These are phyloP conservation scores for Posidonia oceanica DNA, from an alignment of 116 monocot species.

Conservation along the genomic window DNA sequence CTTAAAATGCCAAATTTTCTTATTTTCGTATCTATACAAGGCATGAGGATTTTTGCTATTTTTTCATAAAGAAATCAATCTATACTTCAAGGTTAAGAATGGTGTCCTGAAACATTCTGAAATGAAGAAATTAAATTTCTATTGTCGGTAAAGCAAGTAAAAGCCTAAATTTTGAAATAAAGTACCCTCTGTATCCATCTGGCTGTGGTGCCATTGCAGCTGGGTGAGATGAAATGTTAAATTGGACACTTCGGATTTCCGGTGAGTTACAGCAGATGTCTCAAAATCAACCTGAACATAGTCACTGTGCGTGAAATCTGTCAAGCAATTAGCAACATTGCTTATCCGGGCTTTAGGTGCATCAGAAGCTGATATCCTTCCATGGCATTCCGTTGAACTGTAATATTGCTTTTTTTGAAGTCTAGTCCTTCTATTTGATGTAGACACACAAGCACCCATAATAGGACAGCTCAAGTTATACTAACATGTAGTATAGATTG, in stretches of 20 bases:
- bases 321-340: conserved; percentile 18
- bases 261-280: conserved; percentile 25
- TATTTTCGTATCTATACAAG: too few relatives aligned
- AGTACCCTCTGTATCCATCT: conserved; percentile 58
- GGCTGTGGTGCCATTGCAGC: conserved; percentile 80
- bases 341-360: conserved; percentile 17
- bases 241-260: conserved; percentile 63
- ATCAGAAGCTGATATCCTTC: conserved; percentile 28
- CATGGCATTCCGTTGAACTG: conserved; percentile 21
- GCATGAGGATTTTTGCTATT: too few relatives aligned
- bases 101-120: too few relatives aligned
- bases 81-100: too few relatives aligned
- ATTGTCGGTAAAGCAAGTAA: too few relatives aligned
- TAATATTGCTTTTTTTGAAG: conserved; percentile 17
- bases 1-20: too few relatives aligned
- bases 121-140: too few relatives aligned
- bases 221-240: conserved; percentile 73
- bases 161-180: not conserved
- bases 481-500: not conserved
- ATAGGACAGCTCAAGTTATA: conserved; percentile 2
- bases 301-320: conserved; percentile 43
- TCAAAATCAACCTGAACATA: conserved; percentile 52
- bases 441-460: conserved; percentile 67
- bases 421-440: conserved; percentile 11
- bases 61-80: too few relatives aligned